These are phyloP conservation scores for Ganoderma sinense DNA, from an alignment of 1,284 basidiomycete genomes.

Conservation along the genomic window DNA sequence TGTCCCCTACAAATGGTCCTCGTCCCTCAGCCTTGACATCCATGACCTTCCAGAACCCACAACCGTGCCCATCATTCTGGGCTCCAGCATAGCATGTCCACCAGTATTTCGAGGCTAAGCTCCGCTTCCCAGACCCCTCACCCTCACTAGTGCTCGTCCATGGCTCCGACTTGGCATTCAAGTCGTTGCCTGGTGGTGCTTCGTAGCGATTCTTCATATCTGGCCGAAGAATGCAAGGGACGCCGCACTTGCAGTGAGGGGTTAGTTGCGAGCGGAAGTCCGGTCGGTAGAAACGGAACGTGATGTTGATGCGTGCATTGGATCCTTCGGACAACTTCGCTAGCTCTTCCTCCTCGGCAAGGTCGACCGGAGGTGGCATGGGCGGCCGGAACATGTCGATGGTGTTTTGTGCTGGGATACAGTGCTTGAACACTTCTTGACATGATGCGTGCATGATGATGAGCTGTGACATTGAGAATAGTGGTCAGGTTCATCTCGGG, in stretches of 20 bases:
- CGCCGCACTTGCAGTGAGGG: slow-evolving; percentile 81
- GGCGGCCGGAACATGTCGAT: slow-evolving; percentile 81
- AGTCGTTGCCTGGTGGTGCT: slow-evolving; percentile 9
- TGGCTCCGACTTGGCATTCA: background rate
- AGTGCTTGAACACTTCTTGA: slow-evolving; percentile 91
- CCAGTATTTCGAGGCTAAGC: slow-evolving; percentile 72
- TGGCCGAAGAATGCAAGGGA: slow-evolving; percentile 79
- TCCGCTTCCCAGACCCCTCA: slow-evolving; percentile 40
- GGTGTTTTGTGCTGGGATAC: slow-evolving; percentile 77
- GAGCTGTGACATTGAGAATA: slow-evolving; percentile 51
- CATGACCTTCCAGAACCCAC: slow-evolving; percentile 83
- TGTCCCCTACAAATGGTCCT: slow-evolving; percentile 52
- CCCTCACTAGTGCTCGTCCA: background rate
- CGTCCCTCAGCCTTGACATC: slow-evolving; percentile 80
- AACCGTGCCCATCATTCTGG: slow-evolving; percentile 87
- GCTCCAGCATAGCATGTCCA: slow-evolving; percentile 88
- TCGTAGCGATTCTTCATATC: slow-evolving; percentile 75
- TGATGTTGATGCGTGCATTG: slow-evolving; percentile 87
- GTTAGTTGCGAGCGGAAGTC: slow-evolving; percentile 80
- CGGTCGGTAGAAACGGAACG: slow-evolving; percentile 87
- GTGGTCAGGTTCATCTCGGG: slow-evolving; percentile 7
- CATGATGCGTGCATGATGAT: slow-evolving; percentile 93
- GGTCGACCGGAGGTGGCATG: slow-evolving; percentile 50
- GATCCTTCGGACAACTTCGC: slow-evolving; percentile 41
- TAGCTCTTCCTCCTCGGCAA: slow-evolving; percentile 13